These are phyloP conservation scores for Hebeloma cylindrosporum DNA, from an alignment of 768 basidiomycete species.

Conservation along the genomic window DNA sequence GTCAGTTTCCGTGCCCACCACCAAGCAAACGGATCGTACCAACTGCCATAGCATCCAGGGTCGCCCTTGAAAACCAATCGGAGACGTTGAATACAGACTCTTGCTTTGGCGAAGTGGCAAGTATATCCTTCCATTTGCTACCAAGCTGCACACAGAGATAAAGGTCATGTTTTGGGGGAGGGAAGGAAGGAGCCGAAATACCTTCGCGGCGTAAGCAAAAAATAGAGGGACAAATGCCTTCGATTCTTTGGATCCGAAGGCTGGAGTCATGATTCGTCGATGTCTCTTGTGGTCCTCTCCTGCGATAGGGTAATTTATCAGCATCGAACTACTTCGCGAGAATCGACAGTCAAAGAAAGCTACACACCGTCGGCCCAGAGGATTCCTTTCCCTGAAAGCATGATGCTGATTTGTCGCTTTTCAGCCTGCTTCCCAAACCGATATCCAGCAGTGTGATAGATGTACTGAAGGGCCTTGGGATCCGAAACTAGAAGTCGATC, in stretches of 20 bases:
- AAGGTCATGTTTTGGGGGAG: not conserved
- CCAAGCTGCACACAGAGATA: slow-evolving; percentile 27
- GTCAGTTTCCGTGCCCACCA: not conserved
- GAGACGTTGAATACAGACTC: slow-evolving; percentile 34
- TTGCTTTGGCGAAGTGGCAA: slow-evolving; percentile 27
- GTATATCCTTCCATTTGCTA: slow-evolving; percentile 40
- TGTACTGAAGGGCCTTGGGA: slow-evolving; percentile 47
- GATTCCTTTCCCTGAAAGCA: slow-evolving; percentile 36
- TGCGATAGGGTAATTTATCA: slow-evolving; percentile 5
- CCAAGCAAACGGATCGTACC: slow-evolving; percentile 27
- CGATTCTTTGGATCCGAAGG: slow-evolving; percentile 45
- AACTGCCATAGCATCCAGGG: slow-evolving; percentile 51
- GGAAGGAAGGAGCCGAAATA: slow-evolving; percentile 6
- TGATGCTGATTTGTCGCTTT: slow-evolving; percentile 35
- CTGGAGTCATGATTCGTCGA: slow-evolving; percentile 45
- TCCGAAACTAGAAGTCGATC: slow-evolving; percentile 47
- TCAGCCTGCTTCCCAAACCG: slow-evolving; percentile 41
- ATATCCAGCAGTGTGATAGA: slow-evolving; percentile 45
- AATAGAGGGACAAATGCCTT: slow-evolving; percentile 43
- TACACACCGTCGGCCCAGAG: slow-evolving; percentile 40
- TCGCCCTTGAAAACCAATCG: slow-evolving; percentile 42
- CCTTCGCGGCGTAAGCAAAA: slow-evolving; percentile 35
- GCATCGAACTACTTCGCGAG: not conserved
- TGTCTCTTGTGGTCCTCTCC: slow-evolving; percentile 47
- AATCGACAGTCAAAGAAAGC: too few relatives aligned